These are phyloP conservation scores for Candida nonsorbophila DNA, from an alignment of 805 yeast species.

Conservation along the genomic window DNA sequence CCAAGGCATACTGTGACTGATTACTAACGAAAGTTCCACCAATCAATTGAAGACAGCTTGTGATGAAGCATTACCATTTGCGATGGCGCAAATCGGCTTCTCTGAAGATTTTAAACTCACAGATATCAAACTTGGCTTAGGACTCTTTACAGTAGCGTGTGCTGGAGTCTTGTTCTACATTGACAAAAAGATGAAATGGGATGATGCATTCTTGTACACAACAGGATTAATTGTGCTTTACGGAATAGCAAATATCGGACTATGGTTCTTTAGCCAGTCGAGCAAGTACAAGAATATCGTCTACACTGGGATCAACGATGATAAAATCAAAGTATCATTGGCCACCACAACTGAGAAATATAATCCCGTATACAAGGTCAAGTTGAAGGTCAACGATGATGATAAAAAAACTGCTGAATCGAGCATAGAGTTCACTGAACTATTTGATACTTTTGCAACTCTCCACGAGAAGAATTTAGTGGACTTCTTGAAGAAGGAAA, in stretches of 20 bases:
- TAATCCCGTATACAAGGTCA: conserved; percentile 41
- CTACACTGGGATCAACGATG: conserved; percentile 36
- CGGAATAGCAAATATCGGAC: conserved; percentile 25
- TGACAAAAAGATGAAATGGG: conserved; percentile 46
- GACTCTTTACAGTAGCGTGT: conserved; percentile 40
- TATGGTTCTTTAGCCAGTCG: conserved; percentile 26
- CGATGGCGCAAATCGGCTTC: conserved; percentile 41
- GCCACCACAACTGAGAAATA: conserved; percentile 37
- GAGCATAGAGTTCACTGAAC: conserved; percentile 33
- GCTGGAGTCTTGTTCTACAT: conserved; percentile 43
- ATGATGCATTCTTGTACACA: conserved; percentile 31
- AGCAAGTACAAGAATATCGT: conserved; percentile 39
- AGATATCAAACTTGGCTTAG: conserved; percentile 47
- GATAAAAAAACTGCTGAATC: conserved; percentile 11
- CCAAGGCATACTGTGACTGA: conserved; percentile 1
- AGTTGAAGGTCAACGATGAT: conserved; percentile 23
- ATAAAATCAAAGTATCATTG: conserved; percentile 30
- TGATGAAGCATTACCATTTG: conserved; percentile 43
- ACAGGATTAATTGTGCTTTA: conserved; percentile 32
- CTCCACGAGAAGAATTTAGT: conserved; percentile 21
- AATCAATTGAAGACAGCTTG: conserved; percentile 42
- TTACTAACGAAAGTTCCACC: conserved; percentile 32
- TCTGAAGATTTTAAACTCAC: conserved; percentile 39
- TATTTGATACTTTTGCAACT: conserved; percentile 45
- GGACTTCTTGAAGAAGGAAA: conserved; percentile 16